phyloP scores from a whole-genome alignment of 2,329 filamentous ascomycete species.

The Aspergillus terreus region DNA sequence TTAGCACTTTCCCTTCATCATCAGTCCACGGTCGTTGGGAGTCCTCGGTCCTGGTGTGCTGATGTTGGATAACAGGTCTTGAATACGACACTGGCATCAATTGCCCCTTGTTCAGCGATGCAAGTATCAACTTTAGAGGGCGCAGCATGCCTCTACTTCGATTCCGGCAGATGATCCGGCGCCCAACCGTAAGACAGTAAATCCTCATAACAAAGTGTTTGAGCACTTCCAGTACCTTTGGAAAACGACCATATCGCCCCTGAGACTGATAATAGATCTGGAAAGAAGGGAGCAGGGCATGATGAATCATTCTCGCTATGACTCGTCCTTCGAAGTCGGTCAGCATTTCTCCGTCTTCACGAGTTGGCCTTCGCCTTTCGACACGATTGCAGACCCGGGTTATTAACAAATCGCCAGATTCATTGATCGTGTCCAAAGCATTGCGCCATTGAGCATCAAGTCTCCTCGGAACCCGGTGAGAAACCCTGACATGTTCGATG shows the following conservation, averaged over 20 bases:
- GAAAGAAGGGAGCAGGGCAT: neutral
- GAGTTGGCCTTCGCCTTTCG: neutral
- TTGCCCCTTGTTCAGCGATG: too few relatives aligned
- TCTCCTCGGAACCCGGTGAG: neutral
- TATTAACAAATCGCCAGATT: neutral
- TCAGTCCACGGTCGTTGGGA: too few relatives aligned
- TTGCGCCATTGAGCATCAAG: neutral
- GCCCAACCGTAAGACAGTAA: too few relatives aligned
- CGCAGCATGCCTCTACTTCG: too few relatives aligned
- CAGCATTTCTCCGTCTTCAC: neutral
- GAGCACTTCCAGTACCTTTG: too few relatives aligned
- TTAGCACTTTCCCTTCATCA: too few relatives aligned
- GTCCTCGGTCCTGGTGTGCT: too few relatives aligned
- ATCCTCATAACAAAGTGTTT: too few relatives aligned
- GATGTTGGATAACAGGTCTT: too few relatives aligned
- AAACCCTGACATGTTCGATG: neutral
- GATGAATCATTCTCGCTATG: neutral
- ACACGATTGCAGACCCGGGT: neutral
- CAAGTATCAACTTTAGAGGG: too few relatives aligned
- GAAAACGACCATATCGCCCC: neutral
- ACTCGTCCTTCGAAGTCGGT: neutral
- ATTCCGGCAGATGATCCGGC: too few relatives aligned
- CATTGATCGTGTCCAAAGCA: neutral
- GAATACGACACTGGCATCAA: too few relatives aligned
- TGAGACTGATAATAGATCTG: neutral